Conservation (phyloP, 2,329 filamentous ascomycete species). For the Trichoderma sp. region DNA sequence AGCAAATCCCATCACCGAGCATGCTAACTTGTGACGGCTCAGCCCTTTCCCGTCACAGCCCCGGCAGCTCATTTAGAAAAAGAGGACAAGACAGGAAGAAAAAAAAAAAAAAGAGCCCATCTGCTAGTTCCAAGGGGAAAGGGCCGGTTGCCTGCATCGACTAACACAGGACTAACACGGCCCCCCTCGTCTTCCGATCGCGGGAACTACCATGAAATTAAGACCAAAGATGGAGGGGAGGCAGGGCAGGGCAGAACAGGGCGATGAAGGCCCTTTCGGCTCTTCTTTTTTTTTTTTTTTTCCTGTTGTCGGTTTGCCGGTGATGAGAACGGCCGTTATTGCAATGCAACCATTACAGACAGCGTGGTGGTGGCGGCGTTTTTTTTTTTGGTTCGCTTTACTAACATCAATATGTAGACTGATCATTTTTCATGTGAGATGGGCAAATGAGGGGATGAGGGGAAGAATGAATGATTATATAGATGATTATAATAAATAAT, state of each 20-base stretch:
- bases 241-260: not conserved
- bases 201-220: not conserved
- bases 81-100: not conserved
- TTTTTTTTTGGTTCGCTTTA: not conserved
- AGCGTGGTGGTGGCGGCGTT: not conserved
- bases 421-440: not conserved
- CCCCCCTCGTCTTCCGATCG: slow-evolving; percentile 1
- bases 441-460: no score
- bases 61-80: not conserved
- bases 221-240: not conserved
- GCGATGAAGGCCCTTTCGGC: not conserved
- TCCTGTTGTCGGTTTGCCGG: not conserved
- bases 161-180: not conserved
- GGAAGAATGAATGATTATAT: no score
- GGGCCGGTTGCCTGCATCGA: slow-evolving; percentile 18
- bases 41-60: not conserved
- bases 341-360: slow-evolving; percentile 1
- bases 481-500: no score
- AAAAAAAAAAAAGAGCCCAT: not conserved
- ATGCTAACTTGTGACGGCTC: slow-evolving; percentile 6
- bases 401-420: not conserved
- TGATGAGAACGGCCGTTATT: not conserved
- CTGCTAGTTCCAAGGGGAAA: not conserved
- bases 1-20: not conserved
- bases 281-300: not conserved